These are phyloP conservation scores for Gastrolobium bilobum DNA, from an alignment of 306 rosid genomes.

Conservation along the genomic window DNA sequence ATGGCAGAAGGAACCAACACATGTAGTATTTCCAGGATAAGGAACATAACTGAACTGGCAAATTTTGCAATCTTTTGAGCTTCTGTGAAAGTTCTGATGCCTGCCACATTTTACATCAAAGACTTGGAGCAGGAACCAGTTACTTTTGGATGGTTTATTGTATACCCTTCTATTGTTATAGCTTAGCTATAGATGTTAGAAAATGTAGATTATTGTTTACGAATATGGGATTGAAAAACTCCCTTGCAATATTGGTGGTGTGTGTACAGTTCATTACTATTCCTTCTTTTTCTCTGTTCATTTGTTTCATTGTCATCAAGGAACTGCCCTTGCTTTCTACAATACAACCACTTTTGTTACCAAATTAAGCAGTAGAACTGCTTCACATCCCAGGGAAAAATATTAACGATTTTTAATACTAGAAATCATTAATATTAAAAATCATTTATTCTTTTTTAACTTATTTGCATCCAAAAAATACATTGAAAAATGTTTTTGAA, in stretches of 20 bases:
- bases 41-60: constrained; percentile 44
- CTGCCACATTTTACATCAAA: constrained; percentile 38
- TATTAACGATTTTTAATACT: not conserved
- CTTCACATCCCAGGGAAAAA: too few species aligned
- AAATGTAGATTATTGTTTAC: constrained; percentile 52
- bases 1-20: constrained; percentile 53
- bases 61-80: constrained; percentile 53
- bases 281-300: constrained; percentile 40
- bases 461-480: too few species aligned
- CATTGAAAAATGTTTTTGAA: too few species aligned
- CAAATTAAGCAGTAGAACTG: too few species aligned
- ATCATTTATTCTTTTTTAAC: not conserved
- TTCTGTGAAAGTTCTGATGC: constrained; percentile 47
- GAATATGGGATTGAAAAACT: constrained; percentile 50
- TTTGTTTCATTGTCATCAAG: constrained; percentile 40
- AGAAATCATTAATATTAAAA: not conserved
- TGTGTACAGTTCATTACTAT: constrained; percentile 58
- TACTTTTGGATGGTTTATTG: constrained; percentile 46
- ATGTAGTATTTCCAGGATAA: constrained; percentile 44
- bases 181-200: constrained; percentile 59
- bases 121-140: constrained; percentile 44
- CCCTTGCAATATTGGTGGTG: constrained; percentile 44
- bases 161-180: constrained; percentile 45
- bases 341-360: not conserved
- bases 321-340: constrained; percentile 17